A percentile compares a stretch with the other conserved stretches of the same genome.
Evolutionary conservation across 176 grass and related monocot species (phyloP).

Genomic region (Bothriochloa decipiens): DNA sequence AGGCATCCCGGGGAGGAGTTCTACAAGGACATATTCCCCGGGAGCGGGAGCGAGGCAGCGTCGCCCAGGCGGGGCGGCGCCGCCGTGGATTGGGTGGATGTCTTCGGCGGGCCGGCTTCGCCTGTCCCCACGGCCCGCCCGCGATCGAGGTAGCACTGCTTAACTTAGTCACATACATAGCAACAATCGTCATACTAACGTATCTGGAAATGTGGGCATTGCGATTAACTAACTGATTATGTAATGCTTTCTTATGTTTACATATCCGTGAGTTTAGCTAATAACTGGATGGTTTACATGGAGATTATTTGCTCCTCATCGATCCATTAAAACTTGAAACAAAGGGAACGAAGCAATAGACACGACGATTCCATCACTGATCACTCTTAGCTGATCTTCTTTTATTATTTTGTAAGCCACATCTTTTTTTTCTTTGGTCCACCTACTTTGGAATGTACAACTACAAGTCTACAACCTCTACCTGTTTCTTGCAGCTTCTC

Average conservation of each 20-base stretch:
- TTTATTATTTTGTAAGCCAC: neutral
- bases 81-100: conserved; percentile 52
- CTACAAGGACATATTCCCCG: conserved; percentile 83
- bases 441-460: neutral
- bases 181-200: neutral
- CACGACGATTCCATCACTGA: neutral
- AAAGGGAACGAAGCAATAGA: neutral
- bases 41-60: conserved; percentile 56
- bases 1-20: conserved; percentile 76
- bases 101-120: conserved; percentile 55
- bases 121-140: conserved; percentile 49
- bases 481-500: conserved; percentile 68
- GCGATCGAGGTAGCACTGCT: conserved; percentile 28
- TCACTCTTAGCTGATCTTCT: neutral
- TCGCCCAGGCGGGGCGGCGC: conserved; percentile 47
- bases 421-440: neutral
- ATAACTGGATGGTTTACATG: neutral
- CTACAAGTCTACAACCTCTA: too few species aligned
- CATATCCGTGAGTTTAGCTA: neutral
- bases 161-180: neutral
- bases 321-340: neutral
- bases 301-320: neutral
- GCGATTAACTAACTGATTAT: neutral
- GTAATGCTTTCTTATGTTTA: neutral
- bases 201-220: neutral